A percentile compares a stretch with the other conserved stretches of the same genome.
Evolutionary conservation across 2,329 filamentous ascomycete genomes (phyloP).

Genomic region (Clarireedia hainanense): DNA sequence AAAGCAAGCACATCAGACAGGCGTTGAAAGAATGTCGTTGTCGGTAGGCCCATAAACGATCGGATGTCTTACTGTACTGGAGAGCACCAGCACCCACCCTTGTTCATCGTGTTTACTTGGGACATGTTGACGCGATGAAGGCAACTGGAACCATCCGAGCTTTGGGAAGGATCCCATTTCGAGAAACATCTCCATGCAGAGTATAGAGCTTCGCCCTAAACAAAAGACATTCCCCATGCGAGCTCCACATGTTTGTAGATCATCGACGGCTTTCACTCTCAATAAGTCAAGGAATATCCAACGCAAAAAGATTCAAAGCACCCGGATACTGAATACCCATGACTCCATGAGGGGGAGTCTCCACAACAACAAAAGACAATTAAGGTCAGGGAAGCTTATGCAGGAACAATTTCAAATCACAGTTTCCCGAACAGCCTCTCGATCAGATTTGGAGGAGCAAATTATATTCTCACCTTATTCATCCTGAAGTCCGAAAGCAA

Average conservation of each 20-base stretch:
- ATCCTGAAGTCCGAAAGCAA: not conserved
- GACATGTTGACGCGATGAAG: not conserved
- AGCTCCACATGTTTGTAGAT: not conserved
- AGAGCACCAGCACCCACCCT: not conserved
- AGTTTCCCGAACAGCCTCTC: not conserved
- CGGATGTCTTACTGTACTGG: not conserved
- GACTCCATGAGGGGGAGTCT: not conserved
- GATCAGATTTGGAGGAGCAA: not conserved
- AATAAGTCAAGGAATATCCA: not conserved
- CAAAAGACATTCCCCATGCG: not conserved
- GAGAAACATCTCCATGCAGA: slow-evolving; percentile 2
- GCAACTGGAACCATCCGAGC: not conserved
- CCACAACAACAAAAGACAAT: not conserved
- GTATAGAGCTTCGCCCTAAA: not conserved
- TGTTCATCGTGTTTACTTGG: not conserved
- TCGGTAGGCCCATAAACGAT: not conserved
- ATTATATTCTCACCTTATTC: not conserved
- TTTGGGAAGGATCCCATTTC: not conserved
- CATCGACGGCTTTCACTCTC: slow-evolving; percentile 1
- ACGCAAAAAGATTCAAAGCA: too few relatives aligned
- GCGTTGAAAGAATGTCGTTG: slow-evolving; percentile 1
- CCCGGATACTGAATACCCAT: not conserved
- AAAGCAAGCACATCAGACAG: not conserved
- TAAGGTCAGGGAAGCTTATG: not conserved
- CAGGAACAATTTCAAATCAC: not conserved